Base-by-base conservation (phyloP, 169 alveolate genomes). In the Plasmodium gonderi region DNA sequence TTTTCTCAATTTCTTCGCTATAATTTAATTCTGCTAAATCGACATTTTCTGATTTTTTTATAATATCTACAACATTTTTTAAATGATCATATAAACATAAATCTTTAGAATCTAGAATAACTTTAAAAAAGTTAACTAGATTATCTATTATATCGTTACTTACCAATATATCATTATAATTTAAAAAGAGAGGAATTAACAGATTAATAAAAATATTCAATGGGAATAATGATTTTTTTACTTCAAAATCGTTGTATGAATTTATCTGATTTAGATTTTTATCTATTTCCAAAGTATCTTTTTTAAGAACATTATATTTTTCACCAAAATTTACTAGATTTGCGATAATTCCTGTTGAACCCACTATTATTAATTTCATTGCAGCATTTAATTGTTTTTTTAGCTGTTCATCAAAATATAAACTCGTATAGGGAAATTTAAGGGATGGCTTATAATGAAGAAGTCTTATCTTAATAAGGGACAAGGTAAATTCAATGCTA, bases 361-460 rank as follows among this genome's bases (percentile, higher is more conserved):
- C 94, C 12, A n/a, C 12, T 3, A 90, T 42, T 2, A 90, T 40
- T 79, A 67, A 79, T 78, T 44, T 60, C 74, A 79, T 77, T 36
- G 94, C 67, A 36, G 14, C 49, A 26, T 78, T 77, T 78, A 90
- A 90, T 26, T 90, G 94, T 36, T 78, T 90, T n/a, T 78, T 90
- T 72, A 76, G 36, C 44, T 23, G 33, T 3, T 78, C 81, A 77
- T 90, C 94, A 79, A 90, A 90, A 72, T 90, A 78, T 26, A 90
- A 78, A 69, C 94, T 79, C 12, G 78, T 38, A 69, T 90, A 90
- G 1, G 90, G 91, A 14, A 26, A 14, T 23, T 78, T 90, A 5
- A 78, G 14, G 3, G 75, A 33, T 1, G 91, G 78, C 17, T 78
- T 78, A 44, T 77, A 90, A 68, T 78, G 90, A 1, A 90, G 72